Evolutionary conservation across 768 basidiomycete species (phyloP).

Genomic region (Strobilomyces dryophilus): DNA sequence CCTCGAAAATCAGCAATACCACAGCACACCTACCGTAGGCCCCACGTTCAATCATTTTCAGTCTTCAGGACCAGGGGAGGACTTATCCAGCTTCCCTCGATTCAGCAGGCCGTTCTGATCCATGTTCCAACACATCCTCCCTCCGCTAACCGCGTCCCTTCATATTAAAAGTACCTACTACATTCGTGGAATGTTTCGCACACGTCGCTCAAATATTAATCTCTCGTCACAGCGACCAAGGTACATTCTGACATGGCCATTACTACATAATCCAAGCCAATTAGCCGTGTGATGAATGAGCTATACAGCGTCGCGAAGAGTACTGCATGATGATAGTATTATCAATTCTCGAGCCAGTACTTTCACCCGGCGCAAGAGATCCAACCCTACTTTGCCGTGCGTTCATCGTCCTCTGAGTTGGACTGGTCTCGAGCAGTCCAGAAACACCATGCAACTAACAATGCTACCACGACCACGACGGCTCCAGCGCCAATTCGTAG

Average conservation of each 20-base stretch:
- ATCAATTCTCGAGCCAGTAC: background rate
- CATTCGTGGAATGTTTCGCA: background rate
- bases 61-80: background rate
- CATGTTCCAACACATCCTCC: background rate
- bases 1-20: slow-evolving; percentile 2
- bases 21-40: background rate
- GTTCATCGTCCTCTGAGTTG: background rate
- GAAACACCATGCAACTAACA: slow-evolving; percentile 44
- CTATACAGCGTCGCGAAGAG: background rate
- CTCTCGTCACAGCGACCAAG: too few species aligned
- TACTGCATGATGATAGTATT: background rate
- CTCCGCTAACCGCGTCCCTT: background rate
- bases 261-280: background rate
- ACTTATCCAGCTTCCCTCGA: background rate
- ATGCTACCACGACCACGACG: slow-evolving; percentile 24
- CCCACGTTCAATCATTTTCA: background rate
- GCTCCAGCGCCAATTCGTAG: slow-evolving; percentile 28
- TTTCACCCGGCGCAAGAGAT: background rate
- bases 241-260: background rate
- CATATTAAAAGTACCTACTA: background rate
- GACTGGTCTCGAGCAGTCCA: slow-evolving; percentile 21
- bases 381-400: background rate
- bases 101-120: background rate
- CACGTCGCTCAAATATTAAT: background rate
- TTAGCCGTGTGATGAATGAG: background rate